Percentiles rank a stretch among this genome's conserved stretches.
Evolutionary conservation across 306 rosid species (phyloP).

Genomic region (Macrotyloma uniflorum): DNA sequence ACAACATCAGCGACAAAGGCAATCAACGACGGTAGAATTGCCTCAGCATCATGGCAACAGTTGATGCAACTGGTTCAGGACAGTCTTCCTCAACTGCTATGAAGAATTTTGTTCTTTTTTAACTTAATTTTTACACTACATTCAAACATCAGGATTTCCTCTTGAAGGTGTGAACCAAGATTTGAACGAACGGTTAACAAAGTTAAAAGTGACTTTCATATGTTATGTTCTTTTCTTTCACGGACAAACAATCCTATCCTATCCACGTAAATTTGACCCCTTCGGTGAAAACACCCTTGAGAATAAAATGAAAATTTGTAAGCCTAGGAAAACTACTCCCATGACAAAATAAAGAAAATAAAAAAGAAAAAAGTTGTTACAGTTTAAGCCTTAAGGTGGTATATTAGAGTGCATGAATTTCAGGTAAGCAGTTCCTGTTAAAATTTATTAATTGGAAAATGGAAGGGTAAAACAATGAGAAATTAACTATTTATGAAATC

Average conservation of each 20-base stretch:
- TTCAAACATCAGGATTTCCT: background rate
- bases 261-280: background rate
- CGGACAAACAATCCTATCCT: background rate
- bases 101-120: conserved; percentile 6
- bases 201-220: background rate
- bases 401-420: background rate
- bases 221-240: background rate
- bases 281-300: background rate
- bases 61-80: background rate
- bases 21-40: conserved; percentile 24
- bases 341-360: background rate
- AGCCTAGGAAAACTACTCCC: background rate
- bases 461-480: background rate
- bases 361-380: background rate
- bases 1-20: conserved; percentile 31
- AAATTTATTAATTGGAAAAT: background rate
- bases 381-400: no score
- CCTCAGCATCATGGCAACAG: conserved; percentile 1
- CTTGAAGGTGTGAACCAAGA: background rate
- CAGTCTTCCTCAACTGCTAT: conserved; percentile 16
- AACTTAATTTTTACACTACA: background rate
- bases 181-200: background rate
- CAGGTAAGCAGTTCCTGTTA: background rate
- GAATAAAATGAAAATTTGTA: background rate
- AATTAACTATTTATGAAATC: no score